phyloP scores from a whole-genome alignment of 2,329 filamentous ascomycete genomes.

The Huntiella decipiens region DNA sequence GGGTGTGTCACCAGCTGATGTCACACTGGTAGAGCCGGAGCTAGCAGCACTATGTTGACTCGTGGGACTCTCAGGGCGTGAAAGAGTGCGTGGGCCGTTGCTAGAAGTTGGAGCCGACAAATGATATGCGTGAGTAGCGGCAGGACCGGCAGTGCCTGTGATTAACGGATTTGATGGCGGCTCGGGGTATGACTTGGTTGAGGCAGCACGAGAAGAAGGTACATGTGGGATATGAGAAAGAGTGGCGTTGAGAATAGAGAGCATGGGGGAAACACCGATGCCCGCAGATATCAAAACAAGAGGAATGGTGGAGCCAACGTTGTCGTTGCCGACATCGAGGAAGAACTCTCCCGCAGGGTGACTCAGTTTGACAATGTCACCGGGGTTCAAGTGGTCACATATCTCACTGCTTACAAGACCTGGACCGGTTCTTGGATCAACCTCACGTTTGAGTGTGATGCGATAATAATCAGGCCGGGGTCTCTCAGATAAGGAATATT shows the following conservation, averaged over 20 bases:
- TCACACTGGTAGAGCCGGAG: neutral
- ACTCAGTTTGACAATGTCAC: conserved; percentile 35
- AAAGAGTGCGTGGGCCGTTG: neutral
- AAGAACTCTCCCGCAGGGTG: conserved; percentile 43
- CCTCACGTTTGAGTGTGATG: conserved; percentile 55
- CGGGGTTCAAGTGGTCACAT: conserved; percentile 27
- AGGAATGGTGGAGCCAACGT: conserved; percentile 26
- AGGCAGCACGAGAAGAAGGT: conserved; percentile 1
- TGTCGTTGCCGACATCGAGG: conserved; percentile 27
- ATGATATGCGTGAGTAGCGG: neutral
- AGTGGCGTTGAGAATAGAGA: conserved; percentile 43
- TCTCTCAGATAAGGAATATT: conserved; percentile 54
- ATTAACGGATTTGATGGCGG: neutral
- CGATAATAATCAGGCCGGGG: conserved; percentile 39
- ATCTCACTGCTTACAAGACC: conserved; percentile 36
- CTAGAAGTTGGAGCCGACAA: neutral
- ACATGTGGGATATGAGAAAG: conserved; percentile 11
- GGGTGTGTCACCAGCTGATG: conserved; percentile 6
- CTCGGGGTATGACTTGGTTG: neutral
- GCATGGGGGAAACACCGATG: conserved; percentile 47
- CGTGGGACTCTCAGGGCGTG: neutral
- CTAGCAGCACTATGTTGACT: neutral
- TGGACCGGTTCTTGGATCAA: conserved; percentile 20
- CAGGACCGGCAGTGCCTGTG: neutral
- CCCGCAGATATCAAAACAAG: conserved; percentile 49